Conservation (phyloP, 2,329 filamentous ascomycete genomes). For the Trematosphaeria pertusa region DNA sequence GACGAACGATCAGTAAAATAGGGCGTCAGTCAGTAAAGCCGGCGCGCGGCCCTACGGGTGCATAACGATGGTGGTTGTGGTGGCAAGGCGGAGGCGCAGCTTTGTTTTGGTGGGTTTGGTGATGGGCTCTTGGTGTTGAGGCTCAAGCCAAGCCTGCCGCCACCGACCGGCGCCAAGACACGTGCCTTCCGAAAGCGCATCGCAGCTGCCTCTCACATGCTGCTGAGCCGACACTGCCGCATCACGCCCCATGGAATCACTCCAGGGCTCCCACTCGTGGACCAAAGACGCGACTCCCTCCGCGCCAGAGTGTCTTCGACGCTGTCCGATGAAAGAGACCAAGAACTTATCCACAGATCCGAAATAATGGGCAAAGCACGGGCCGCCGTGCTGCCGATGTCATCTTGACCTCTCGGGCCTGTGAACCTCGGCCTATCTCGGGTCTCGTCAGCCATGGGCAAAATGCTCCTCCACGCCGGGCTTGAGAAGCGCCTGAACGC, state of each 20-base stretch:
- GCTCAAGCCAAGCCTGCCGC: conserved; percentile 9
- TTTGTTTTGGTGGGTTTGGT: background rate
- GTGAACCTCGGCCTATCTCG: conserved; percentile 41
- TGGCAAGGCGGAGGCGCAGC: too few relatives aligned
- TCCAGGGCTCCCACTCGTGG: too few relatives aligned
- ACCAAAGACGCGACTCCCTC: too few relatives aligned
- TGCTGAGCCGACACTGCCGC: too few relatives aligned
- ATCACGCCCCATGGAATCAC: background rate
- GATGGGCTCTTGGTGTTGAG: conserved; percentile 8
- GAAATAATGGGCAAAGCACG: too few relatives aligned
- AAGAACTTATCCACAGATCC: too few relatives aligned
- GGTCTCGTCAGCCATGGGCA: conserved; percentile 40
- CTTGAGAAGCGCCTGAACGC: conserved; percentile 9
- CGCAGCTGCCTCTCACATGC: background rate
- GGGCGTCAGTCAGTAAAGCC: too few relatives aligned
- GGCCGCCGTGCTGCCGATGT: conserved; percentile 4
- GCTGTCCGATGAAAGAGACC: too few relatives aligned
- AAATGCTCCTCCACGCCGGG: conserved; percentile 31
- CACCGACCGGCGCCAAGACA: conserved; percentile 16
- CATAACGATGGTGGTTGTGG: background rate
- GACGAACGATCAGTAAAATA: too few relatives aligned
- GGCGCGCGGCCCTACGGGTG: too few relatives aligned
- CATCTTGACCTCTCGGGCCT: conserved; percentile 17
- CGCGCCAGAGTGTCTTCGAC: too few relatives aligned
- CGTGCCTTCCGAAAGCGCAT: conserved; percentile 10